Evolutionary conservation across 129 eudicot species (phyloP).

Genomic region (Artemisia argyi): DNA sequence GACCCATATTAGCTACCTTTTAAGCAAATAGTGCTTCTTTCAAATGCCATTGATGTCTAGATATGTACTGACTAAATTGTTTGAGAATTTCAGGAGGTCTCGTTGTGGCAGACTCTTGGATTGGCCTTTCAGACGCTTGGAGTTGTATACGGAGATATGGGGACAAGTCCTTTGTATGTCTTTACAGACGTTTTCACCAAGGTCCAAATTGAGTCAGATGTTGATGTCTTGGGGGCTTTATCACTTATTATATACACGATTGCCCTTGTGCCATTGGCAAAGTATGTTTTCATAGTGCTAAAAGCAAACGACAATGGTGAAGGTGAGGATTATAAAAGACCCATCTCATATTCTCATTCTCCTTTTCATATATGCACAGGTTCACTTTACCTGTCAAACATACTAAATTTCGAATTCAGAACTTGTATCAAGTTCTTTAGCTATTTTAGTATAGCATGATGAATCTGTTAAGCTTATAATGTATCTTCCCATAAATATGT

Average conservation of each 20-base stretch:
- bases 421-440: background rate
- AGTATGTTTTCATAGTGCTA: slow-evolving; percentile 87
- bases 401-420: background rate
- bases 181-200: slow-evolving; percentile 93
- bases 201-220: slow-evolving; percentile 68
- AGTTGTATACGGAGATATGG: slow-evolving; percentile 98
- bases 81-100: slow-evolving; percentile 56
- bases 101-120: slow-evolving; percentile 73
- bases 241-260: slow-evolving; percentile 92
- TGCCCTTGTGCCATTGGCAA: slow-evolving; percentile 78
- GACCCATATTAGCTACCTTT: too few relatives aligned
- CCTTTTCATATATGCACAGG: background rate
- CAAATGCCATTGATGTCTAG: background rate
- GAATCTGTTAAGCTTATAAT: background rate
- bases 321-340: slow-evolving; percentile 45
- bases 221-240: slow-evolving; percentile 84
- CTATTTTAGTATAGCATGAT: background rate
- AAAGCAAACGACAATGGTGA: slow-evolving; percentile 95
- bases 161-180: slow-evolving; percentile 94
- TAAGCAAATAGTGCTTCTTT: background rate
- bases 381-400: slow-evolving; percentile 9
- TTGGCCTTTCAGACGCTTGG: slow-evolving; percentile 97
- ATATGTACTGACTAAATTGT: background rate
- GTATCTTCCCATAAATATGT: background rate
- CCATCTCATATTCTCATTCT: slow-evolving; percentile 14